A percentile compares a stretch with the other conserved stretches of the same genome.
Evolutionary conservation across 2,329 filamentous ascomycete genomes (phyloP).

Genomic region (Cryphonectria radicalis): DNA sequence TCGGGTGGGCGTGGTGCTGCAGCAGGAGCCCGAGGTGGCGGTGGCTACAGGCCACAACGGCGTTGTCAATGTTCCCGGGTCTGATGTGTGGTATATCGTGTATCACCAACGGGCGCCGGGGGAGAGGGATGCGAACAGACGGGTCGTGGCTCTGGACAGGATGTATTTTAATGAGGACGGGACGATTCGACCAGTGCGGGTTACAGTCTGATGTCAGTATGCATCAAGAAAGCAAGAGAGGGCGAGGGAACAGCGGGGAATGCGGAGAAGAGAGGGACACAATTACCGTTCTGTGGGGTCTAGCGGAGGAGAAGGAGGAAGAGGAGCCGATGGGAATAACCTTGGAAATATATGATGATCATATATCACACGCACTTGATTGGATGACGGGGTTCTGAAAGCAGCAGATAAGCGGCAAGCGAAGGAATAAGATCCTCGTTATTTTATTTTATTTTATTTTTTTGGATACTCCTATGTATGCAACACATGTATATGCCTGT

Average conservation of each 20-base stretch:
- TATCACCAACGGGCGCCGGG: slow-evolving; percentile 20
- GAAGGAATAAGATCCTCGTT: no score
- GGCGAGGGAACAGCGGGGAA: no score
- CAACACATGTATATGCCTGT: no score
- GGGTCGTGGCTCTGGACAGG: slow-evolving; percentile 20
- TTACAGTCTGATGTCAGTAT: slow-evolving; percentile 1
- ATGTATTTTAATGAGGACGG: slow-evolving; percentile 19
- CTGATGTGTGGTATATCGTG: slow-evolving; percentile 26
- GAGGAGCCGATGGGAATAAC: neutral
- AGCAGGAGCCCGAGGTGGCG: slow-evolving; percentile 15
- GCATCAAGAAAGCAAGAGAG: neutral
- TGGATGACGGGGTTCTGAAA: neutral
- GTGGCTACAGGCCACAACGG: slow-evolving; percentile 23
- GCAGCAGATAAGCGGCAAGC: neutral
- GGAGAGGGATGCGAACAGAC: slow-evolving; percentile 13
- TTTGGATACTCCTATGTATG: no score
- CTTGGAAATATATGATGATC: neutral
- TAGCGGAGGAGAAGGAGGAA: neutral
- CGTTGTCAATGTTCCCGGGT: slow-evolving; percentile 25
- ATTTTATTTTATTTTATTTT: no score
- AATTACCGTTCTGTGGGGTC: no score
- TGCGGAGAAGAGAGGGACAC: neutral
- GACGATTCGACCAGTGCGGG: slow-evolving; percentile 8
- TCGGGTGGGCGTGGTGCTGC: slow-evolving; percentile 11
- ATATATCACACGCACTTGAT: neutral